Evolutionary conservation across 1,284 basidiomycete species (phyloP).

Genomic region (Xerocomus minutiporus): DNA sequence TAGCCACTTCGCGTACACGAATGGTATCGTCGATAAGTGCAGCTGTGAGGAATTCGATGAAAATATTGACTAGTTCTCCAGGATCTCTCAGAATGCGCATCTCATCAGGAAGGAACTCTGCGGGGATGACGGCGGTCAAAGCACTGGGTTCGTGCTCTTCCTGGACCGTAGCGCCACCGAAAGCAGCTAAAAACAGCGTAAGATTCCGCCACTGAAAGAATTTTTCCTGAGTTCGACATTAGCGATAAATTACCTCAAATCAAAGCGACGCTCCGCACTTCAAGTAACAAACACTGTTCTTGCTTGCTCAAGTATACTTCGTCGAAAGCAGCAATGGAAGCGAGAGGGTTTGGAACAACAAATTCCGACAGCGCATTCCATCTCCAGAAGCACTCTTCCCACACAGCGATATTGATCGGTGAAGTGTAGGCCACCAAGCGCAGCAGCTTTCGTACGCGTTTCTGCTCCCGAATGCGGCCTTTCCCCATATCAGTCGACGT

Average conservation of each 20-base stretch:
- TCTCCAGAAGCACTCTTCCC: conserved; percentile 76
- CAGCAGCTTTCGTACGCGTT: conserved; percentile 69
- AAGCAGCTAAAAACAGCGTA: conserved; percentile 74
- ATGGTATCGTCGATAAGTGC: conserved; percentile 60
- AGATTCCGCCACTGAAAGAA: conserved; percentile 86
- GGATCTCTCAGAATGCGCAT: conserved; percentile 63
- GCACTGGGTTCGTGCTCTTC: conserved; percentile 47
- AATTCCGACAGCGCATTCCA: conserved; percentile 56
- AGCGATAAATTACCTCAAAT: conserved; percentile 2
- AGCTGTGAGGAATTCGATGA: conserved; percentile 69
- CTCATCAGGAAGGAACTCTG: conserved; percentile 62
- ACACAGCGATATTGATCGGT: conserved; percentile 67
- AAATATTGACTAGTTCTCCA: conserved; percentile 52
- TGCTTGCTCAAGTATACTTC: conserved; percentile 35
- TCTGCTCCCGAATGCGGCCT: conserved; percentile 76
- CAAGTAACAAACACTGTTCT: conserved; percentile 36
- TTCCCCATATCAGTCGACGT: conserved; percentile 6
- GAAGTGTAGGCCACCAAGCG: conserved; percentile 61
- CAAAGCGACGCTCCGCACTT: conserved; percentile 32
- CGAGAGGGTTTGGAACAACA: conserved; percentile 37
- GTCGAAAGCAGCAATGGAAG: conserved; percentile 32
- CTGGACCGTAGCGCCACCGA: conserved; percentile 64
- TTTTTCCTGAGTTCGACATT: conserved; percentile 51
- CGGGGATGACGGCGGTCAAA: conserved; percentile 55
- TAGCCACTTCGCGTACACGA: conserved; percentile 68